Percentiles rank a stretch among this genome's conserved stretches.
Evolutionary conservation across 2,329 filamentous ascomycete species (phyloP).

Genomic region (Fonsecaea pedrosoi): DNA sequence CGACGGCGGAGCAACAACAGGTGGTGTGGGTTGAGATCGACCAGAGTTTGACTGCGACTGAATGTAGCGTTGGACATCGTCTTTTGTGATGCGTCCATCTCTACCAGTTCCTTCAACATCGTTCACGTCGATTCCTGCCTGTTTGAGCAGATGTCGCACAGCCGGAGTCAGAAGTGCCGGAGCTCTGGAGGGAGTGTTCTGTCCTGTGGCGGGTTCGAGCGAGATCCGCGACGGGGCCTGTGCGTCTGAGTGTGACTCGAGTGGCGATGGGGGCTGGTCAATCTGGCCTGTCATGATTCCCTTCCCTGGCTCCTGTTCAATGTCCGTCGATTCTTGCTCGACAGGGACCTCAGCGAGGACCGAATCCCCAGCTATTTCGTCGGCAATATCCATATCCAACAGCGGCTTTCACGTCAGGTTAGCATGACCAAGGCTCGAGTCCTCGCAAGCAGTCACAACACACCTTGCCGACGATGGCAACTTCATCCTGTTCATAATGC

Average conservation of each 20-base stretch:
- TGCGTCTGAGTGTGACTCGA: neutral
- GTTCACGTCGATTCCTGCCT: conserved; percentile 46
- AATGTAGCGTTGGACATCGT: conserved; percentile 80
- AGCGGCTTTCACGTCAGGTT: conserved; percentile 20
- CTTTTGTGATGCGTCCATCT: conserved; percentile 89
- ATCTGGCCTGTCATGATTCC: neutral
- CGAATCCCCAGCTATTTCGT: conserved; percentile 63
- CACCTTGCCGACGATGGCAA: conserved; percentile 79
- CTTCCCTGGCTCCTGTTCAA: neutral
- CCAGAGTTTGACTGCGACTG: conserved; percentile 43
- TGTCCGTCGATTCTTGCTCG: neutral
- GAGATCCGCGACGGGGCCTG: neutral
- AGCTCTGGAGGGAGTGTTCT: neutral
- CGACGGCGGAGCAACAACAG: neutral
- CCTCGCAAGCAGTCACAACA: neutral
- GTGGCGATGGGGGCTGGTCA: neutral
- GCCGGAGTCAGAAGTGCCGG: conserved; percentile 69
- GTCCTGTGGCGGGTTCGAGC: neutral
- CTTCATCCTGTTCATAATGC: conserved; percentile 92
- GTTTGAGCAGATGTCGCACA: conserved; percentile 83
- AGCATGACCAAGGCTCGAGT: neutral
- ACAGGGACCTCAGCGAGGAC: neutral
- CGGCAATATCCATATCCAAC: conserved; percentile 34
- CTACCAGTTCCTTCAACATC: conserved; percentile 84
- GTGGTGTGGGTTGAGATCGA: conserved; percentile 43